Evolutionary conservation across 371 early-diverging fungal species (phyloP).

Genomic region (Nematocida ausubeli): DNA sequence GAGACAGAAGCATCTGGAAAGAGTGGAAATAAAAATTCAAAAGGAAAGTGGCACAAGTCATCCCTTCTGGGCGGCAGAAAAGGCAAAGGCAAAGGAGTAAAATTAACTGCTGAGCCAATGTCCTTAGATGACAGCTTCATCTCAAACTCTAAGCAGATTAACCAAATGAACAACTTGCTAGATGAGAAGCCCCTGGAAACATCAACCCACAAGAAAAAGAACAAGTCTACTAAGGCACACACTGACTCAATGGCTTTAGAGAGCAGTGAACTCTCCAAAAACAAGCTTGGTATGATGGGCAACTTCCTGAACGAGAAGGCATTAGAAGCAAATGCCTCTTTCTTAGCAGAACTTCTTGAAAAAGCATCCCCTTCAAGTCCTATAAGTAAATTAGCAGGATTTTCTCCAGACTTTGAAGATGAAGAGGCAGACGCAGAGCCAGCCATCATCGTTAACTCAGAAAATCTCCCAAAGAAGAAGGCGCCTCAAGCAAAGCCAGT

Average conservation of each 20-base stretch:
- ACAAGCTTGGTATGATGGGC: no score
- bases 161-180: background rate
- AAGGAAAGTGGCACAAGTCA: no score
- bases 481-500: no score
- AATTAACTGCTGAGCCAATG: background rate
- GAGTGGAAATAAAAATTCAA: no score
- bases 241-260: no score
- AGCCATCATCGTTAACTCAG: background rate
- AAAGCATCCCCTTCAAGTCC: background rate
- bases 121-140: background rate
- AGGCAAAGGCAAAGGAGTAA: background rate
- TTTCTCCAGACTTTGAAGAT: background rate
- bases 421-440: background rate
- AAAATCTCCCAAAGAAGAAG: no score
- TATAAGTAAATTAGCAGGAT: background rate
- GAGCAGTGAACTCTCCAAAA: no score
- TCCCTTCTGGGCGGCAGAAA: no score
- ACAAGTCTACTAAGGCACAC: no score
- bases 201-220: no score
- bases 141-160: background rate
- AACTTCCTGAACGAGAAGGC: background rate
- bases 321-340: background rate
- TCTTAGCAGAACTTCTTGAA: background rate
- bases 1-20: no score
- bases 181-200: background rate